Evolutionary conservation across 805 yeast genomes (phyloP).

Genomic region (Teunomyces gatunensis): DNA sequence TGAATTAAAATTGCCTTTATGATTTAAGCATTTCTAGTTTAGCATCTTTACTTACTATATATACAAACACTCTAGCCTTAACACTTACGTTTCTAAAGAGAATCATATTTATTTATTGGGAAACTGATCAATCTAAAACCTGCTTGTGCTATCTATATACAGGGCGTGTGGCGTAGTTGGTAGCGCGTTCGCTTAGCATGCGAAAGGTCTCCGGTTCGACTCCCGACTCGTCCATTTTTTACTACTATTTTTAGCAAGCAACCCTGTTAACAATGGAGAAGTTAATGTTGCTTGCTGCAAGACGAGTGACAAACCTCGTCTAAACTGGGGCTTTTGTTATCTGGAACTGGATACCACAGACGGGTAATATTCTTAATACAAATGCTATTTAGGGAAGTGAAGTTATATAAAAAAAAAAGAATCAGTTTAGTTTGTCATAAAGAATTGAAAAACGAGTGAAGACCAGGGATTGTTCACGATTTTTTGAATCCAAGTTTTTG

Average conservation of each 20-base stretch:
- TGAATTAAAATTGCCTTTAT: too few relatives aligned
- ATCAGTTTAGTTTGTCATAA: background rate
- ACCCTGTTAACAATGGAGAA: too few relatives aligned
- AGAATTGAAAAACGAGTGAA: background rate
- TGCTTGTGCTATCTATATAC: too few relatives aligned
- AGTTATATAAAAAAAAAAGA: background rate
- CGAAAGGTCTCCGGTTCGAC: constrained; percentile 78
- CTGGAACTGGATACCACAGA: too few relatives aligned
- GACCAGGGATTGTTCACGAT: background rate
- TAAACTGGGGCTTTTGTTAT: background rate
- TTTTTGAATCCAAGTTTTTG: constrained; percentile 14
- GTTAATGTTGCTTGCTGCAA: too few relatives aligned
- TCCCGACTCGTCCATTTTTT: constrained; percentile 67
- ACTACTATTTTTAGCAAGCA: constrained; percentile 2
- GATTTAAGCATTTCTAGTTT: too few relatives aligned
- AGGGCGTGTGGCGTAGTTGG: constrained; percentile 84
- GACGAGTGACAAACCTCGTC: background rate
- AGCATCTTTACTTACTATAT: too few relatives aligned
- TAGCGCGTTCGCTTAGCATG: constrained; percentile 82
- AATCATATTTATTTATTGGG: too few relatives aligned
- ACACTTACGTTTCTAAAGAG: too few relatives aligned
- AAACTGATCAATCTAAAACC: too few relatives aligned
- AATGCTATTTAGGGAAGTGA: background rate
- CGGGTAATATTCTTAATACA: background rate
- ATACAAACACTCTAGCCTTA: too few relatives aligned